Percentiles rank a stretch among this genome's conserved stretches.
phyloP scores from a whole-genome alignment of 1,284 basidiomycete species.

The Irpex sp. region DNA sequence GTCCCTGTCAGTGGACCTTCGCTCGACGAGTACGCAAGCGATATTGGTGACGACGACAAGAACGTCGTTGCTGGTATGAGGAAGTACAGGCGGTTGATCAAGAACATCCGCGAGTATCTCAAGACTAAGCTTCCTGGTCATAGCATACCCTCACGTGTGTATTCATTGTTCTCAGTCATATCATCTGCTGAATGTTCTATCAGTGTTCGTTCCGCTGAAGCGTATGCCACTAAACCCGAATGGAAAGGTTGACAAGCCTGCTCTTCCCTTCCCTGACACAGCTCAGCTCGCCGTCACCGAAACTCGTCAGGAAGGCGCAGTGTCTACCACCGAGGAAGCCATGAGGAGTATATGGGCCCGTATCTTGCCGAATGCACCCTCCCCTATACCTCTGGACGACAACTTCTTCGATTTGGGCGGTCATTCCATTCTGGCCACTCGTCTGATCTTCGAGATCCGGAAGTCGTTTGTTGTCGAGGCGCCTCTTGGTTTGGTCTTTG shows the following conservation, averaged over 20 bases:
- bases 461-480: conserved; percentile 91
- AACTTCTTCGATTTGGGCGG: conserved; percentile 99
- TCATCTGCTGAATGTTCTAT: conserved; percentile 6
- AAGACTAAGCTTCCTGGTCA: conserved; percentile 97
- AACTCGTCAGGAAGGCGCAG: conserved; percentile 21
- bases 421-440: conserved; percentile 96
- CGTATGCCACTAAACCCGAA: conserved; percentile 99
- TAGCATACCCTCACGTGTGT: conserved; percentile 81
- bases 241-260: conserved; percentile 99
- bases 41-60: conserved; percentile 56
- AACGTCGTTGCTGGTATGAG: conserved; percentile 71
- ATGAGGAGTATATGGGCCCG: conserved; percentile 82
- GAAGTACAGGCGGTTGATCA: conserved; percentile 86
- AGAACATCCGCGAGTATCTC: conserved; percentile 91
- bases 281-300: conserved; percentile 58
- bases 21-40: conserved; percentile 75
- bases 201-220: conserved; percentile 91
- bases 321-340: conserved; percentile 62
- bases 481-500: conserved; percentile 92
- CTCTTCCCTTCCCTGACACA: conserved; percentile 98
- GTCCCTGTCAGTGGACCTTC: conserved; percentile 82
- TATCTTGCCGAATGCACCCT: conserved; percentile 81
- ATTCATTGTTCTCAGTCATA: not conserved
- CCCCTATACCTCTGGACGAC: conserved; percentile 84
- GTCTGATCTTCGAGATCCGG: conserved; percentile 95